Conservation (phyloP, 805 yeast species). For the Zygosaccharomyces pseudorouxii region DNA sequence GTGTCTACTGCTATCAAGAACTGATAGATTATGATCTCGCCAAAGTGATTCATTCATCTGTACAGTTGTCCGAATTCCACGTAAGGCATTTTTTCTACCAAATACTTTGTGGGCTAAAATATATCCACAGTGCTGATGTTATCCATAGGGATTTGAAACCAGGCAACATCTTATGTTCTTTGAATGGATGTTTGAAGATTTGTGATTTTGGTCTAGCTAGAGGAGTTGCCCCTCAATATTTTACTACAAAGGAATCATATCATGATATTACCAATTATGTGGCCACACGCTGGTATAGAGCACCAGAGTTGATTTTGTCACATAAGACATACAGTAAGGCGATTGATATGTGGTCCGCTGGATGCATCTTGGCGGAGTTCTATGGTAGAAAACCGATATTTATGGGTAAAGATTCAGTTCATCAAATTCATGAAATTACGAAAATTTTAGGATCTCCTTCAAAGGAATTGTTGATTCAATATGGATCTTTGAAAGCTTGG, state of each 20-base stretch:
- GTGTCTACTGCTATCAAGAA: slow-evolving; percentile 86
- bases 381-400: slow-evolving; percentile 78
- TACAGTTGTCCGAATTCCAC: slow-evolving; percentile 80
- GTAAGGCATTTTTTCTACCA: slow-evolving; percentile 74
- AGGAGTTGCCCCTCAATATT: slow-evolving; percentile 47
- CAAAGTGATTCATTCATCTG: slow-evolving; percentile 69
- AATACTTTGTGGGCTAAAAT: slow-evolving; percentile 78
- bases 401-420: slow-evolving; percentile 65
- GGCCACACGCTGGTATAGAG: slow-evolving; percentile 94
- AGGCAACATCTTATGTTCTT: slow-evolving; percentile 74
- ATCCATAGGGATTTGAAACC: slow-evolving; percentile 92
- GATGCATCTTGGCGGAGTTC: slow-evolving; percentile 83
- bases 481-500: slow-evolving; percentile 45
- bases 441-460: slow-evolving; percentile 71
- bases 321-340: slow-evolving; percentile 55
- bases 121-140: slow-evolving; percentile 87
- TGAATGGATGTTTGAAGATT: slow-evolving; percentile 71
- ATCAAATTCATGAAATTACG: slow-evolving; percentile 66
- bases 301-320: slow-evolving; percentile 79
- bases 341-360: slow-evolving; percentile 91
- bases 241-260: slow-evolving; percentile 11
- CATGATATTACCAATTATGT: slow-evolving; percentile 73
- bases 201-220: slow-evolving; percentile 94
- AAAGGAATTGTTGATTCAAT: slow-evolving; percentile 39
- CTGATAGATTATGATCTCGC: slow-evolving; percentile 77